Evolutionary conservation across 768 basidiomycete genomes (phyloP), one percentile per base, ranked within the genome.

Genomic region (Leccinum uliginosum): DNA sequence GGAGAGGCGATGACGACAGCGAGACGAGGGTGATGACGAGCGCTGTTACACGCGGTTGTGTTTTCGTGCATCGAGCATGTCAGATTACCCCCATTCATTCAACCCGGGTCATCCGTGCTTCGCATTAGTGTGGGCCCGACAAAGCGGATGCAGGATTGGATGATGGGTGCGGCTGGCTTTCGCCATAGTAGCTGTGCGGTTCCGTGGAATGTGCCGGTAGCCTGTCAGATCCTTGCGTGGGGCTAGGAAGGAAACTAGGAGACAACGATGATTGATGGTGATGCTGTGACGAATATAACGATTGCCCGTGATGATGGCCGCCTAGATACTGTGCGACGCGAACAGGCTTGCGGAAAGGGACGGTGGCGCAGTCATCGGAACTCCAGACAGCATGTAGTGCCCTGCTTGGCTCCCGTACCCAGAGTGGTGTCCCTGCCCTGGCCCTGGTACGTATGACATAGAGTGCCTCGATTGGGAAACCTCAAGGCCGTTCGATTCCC

Each of bases 361-460:
- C 21, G 81, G 73, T 0, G 81, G 76, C 6, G 82, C 80, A 19
- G 82, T 80, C 63, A 83, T 73, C 9, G 83, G 81, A 21, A 82
- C 74, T 3, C 72, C 70, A 32, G 70, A 72, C 15, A 72, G 62
- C 38, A 71, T 58, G 46, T 73, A 71, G 51, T 70, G 40, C 40
- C 40, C 40, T 43, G 40, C 40, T 21, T 43, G 72, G 48, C 61
- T 57, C 26, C 62, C 61, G 51, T 64, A 65, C 74, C 72, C 74
- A 61, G 79, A 75, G 70, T 79, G 77, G 57, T 77, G 72, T 44
- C 73, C 73, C 54, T 75, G 75, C 29, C 74, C 68, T 19, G 76
- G 75, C 32, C 74, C 68, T 12, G 76, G 66, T 26, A 73, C 71
- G 54, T 69, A 73, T 51, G 68, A 57, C 74, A 81, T 61, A 68